These are phyloP conservation scores for Chenopodium album DNA, from an alignment of 148 eudicot genomes.

Conservation along the genomic window DNA sequence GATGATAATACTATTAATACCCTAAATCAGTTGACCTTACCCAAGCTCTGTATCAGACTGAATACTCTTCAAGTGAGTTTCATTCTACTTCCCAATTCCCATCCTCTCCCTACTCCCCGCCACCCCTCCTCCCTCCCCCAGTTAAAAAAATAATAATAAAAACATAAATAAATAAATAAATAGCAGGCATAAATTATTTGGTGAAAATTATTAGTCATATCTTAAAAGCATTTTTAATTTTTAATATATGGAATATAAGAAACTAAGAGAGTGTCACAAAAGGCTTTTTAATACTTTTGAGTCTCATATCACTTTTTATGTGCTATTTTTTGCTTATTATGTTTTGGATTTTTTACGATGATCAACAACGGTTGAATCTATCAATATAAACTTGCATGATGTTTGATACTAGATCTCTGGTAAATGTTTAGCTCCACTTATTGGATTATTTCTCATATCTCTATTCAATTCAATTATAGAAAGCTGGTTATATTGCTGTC, in stretches of 20 bases:
- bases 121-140: background rate
- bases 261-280: background rate
- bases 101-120: no score
- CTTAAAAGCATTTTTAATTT: background rate
- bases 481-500: background rate
- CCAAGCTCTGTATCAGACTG: constrained; percentile 80
- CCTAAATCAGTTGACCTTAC: constrained; percentile 51
- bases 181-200: background rate
- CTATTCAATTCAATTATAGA: background rate
- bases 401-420: background rate
- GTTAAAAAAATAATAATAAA: no score
- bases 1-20: constrained; percentile 49
- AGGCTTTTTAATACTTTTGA: background rate
- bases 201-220: background rate
- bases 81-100: background rate
- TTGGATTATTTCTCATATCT: background rate
- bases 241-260: background rate
- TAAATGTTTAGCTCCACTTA: background rate
- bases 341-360: no score
- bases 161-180: background rate
- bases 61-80: constrained; percentile 81
- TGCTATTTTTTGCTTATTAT: no score
- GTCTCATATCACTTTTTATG: background rate
- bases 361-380: background rate
- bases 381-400: background rate